A percentile compares a stretch with the other conserved stretches of the same genome.
phyloP scores from a whole-genome alignment of 2,329 filamentous ascomycete species.

The Apiospora hydei region DNA sequence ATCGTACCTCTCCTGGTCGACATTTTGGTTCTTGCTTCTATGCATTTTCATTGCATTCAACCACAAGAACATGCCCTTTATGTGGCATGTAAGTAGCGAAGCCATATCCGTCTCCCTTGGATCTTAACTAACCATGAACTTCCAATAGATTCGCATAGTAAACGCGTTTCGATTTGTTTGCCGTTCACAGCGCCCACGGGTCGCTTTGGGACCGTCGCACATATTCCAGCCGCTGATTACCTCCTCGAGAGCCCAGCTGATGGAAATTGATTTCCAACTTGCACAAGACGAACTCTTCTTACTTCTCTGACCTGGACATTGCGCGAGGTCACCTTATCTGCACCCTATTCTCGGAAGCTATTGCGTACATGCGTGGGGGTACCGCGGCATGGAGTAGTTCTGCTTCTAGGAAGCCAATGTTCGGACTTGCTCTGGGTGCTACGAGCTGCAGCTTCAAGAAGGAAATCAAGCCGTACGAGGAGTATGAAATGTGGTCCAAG shows the following conservation, averaged over 20 bases:
- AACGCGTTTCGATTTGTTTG: slow-evolving; percentile 52
- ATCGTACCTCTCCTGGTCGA: slow-evolving; percentile 31
- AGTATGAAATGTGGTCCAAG: slow-evolving; percentile 59
- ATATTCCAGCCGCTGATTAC: slow-evolving; percentile 71
- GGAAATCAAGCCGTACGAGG: slow-evolving; percentile 61
- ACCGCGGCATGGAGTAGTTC: slow-evolving; percentile 38
- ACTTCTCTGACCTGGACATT: slow-evolving; percentile 74
- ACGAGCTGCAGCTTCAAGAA: slow-evolving; percentile 61
- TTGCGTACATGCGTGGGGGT: slow-evolving; percentile 43
- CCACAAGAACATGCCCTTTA: slow-evolving; percentile 64
- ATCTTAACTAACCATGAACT: background rate
- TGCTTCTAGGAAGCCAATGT: slow-evolving; percentile 37
- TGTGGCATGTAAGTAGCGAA: slow-evolving; percentile 63
- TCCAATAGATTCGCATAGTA: slow-evolving; percentile 42
- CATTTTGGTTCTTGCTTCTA: slow-evolving; percentile 41
- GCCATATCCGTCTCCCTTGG: background rate
- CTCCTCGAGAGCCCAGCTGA: slow-evolving; percentile 64
- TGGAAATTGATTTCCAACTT: slow-evolving; percentile 76
- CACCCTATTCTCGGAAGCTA: slow-evolving; percentile 47
- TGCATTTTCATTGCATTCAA: slow-evolving; percentile 56
- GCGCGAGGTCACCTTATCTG: slow-evolving; percentile 70
- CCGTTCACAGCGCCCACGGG: slow-evolving; percentile 50
- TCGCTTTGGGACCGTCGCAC: slow-evolving; percentile 53
- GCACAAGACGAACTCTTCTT: slow-evolving; percentile 75
- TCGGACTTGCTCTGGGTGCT: slow-evolving; percentile 55